Conservation (phyloP, 2,329 filamentous ascomycete genomes). For the Colletotrichum tropicicola region DNA sequence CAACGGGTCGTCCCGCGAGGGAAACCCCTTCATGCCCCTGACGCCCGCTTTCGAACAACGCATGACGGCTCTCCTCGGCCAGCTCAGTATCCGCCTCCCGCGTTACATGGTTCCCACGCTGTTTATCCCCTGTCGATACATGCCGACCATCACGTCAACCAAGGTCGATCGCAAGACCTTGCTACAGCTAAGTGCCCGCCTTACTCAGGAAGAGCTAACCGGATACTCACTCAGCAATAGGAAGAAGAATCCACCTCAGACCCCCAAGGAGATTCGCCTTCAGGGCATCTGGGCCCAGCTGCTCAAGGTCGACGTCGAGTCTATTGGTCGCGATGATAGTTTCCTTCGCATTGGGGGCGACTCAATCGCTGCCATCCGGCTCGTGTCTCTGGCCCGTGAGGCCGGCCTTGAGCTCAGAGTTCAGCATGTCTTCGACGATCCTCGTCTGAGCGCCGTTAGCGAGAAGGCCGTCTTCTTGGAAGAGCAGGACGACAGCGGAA, state of each 20-base stretch:
- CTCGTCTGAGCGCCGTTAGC: background rate
- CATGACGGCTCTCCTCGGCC: constrained; percentile 10
- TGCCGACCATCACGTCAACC: constrained; percentile 30
- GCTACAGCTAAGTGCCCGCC: too few relatives aligned
- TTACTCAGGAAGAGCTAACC: background rate
- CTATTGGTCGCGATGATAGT: constrained; percentile 44
- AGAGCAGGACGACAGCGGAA: background rate
- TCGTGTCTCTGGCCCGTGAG: constrained; percentile 31
- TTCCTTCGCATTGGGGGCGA: constrained; percentile 64
- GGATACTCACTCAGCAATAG: background rate
- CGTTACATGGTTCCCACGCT: constrained; percentile 34
- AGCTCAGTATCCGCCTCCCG: constrained; percentile 13
- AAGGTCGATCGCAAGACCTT: constrained; percentile 32
- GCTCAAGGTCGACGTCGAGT: background rate
- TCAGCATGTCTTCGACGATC: constrained; percentile 22
- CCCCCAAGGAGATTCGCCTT: background rate
- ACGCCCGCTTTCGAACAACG: background rate
- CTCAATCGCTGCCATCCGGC: constrained; percentile 30
- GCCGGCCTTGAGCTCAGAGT: constrained; percentile 32
- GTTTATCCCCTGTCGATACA: constrained; percentile 18
- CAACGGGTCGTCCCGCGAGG: too few relatives aligned
- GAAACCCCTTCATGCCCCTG: background rate
- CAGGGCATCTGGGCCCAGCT: background rate
- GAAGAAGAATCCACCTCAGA: constrained; percentile 4
- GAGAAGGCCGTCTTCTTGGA: background rate